These are phyloP conservation scores for Daldinia eschscholtzii DNA, from an alignment of 2,329 filamentous ascomycete species.

Conservation along the genomic window DNA sequence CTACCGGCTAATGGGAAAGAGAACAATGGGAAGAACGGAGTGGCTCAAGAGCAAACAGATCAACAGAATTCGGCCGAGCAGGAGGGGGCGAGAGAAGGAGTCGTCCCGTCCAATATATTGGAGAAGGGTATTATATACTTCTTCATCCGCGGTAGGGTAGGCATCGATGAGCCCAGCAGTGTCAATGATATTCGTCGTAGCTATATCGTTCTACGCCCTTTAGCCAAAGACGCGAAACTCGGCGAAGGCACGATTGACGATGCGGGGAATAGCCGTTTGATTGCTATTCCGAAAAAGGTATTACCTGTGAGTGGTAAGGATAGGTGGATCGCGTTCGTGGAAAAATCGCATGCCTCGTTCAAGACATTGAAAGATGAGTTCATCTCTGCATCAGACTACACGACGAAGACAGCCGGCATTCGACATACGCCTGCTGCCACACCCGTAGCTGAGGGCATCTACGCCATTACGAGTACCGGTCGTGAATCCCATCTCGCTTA, in stretches of 20 bases:
- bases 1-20: conserved; percentile 21
- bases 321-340: conserved; percentile 84
- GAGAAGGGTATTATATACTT: conserved; percentile 95
- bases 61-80: conserved; percentile 48
- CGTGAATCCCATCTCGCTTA: conserved; percentile 83
- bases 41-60: conserved; percentile 62
- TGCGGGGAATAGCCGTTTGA: conserved; percentile 74
- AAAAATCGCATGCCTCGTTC: conserved; percentile 76
- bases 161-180: conserved; percentile 75
- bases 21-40: conserved; percentile 50
- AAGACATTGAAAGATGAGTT: conserved; percentile 80
- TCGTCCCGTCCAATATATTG: conserved; percentile 68
- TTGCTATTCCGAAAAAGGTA: conserved; percentile 87
- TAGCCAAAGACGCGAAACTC: conserved; percentile 77
- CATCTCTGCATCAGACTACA: conserved; percentile 74
- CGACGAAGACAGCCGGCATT: conserved; percentile 80
- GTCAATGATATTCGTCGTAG: conserved; percentile 81
- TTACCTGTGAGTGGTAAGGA: conserved; percentile 78
- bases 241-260: conserved; percentile 63
- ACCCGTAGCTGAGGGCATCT: conserved; percentile 87
- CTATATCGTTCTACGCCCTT: conserved; percentile 82
- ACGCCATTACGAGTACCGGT: conserved; percentile 80
- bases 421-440: conserved; percentile 77
- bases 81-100: conserved; percentile 50
- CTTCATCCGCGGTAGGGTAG: conserved; percentile 84